Conservation (phyloP, 2,329 filamentous ascomycete species). For the Bertia moriformis region DNA sequence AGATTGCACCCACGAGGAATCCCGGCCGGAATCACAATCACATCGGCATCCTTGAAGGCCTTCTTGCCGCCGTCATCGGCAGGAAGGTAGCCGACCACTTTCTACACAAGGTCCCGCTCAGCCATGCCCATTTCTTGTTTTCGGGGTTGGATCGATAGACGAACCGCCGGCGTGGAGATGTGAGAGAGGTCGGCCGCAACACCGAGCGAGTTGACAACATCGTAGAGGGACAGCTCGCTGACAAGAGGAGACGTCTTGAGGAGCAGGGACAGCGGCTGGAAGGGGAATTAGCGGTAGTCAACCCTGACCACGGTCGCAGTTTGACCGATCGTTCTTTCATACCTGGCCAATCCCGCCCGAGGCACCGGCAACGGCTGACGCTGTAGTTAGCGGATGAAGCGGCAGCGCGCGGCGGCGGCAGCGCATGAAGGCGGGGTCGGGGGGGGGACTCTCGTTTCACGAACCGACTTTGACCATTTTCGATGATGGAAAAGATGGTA, state of each 20-base stretch:
- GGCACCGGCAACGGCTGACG: slow-evolving; percentile 73
- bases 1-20: slow-evolving; percentile 68
- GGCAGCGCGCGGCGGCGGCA: background rate
- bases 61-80: slow-evolving; percentile 71
- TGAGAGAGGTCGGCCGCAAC: slow-evolving; percentile 93
- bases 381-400: slow-evolving; percentile 3
- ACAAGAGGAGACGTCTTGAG: slow-evolving; percentile 81
- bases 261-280: slow-evolving; percentile 83
- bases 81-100: slow-evolving; percentile 77
- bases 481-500: no score
- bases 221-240: slow-evolving; percentile 88
- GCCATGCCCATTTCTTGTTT: slow-evolving; percentile 3
- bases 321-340: slow-evolving; percentile 12
- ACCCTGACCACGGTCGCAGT: slow-evolving; percentile 2
- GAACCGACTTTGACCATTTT: slow-evolving; percentile 53
- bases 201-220: slow-evolving; percentile 97
- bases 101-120: slow-evolving; percentile 35
- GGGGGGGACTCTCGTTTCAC: no score
- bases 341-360: slow-evolving; percentile 98
- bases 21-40: slow-evolving; percentile 92
- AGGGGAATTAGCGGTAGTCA: slow-evolving; percentile 3
- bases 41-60: slow-evolving; percentile 82
- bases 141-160: slow-evolving; percentile 24
- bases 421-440: background rate
- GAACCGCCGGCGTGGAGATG: slow-evolving; percentile 76